A percentile compares a stretch with the other conserved stretches of the same genome.
Conservation (phyloP, 2,329 filamentous ascomycete genomes). For the Fusarium poae region DNA sequence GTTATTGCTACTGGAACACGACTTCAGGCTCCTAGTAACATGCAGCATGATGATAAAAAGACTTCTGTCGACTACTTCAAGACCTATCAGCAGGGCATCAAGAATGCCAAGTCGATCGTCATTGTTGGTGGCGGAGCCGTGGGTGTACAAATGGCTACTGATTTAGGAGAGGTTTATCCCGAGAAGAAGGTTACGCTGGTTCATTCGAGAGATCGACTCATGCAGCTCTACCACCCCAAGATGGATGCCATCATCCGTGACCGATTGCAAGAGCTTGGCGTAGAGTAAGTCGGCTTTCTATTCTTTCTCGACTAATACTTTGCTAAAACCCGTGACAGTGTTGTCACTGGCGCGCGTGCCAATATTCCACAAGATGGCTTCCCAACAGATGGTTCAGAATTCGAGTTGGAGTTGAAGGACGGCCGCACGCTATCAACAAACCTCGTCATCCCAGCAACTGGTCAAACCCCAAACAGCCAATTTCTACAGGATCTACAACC, state of each 20-base stretch:
- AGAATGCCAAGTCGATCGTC: constrained; percentile 40
- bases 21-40: constrained; percentile 42
- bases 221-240: constrained; percentile 46
- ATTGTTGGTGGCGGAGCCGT: constrained; percentile 48
- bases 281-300: constrained; percentile 20
- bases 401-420: constrained; percentile 43
- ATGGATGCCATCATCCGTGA: constrained; percentile 44
- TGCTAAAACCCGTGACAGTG: not conserved
- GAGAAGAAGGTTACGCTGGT: constrained; percentile 44
- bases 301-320: rapidly evolving
- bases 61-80: constrained; percentile 43
- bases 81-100: constrained; percentile 39
- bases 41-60: constrained; percentile 44
- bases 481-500: constrained; percentile 35
- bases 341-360: constrained; percentile 43
- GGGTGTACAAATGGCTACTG: constrained; percentile 47
- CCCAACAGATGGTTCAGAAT: constrained; percentile 34
- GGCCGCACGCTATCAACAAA: constrained; percentile 41
- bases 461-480: constrained; percentile 48
- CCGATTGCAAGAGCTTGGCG: constrained; percentile 40
- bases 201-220: constrained; percentile 44
- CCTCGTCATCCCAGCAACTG: constrained; percentile 44
- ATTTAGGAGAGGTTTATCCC: constrained; percentile 45
- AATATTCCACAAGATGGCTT: constrained; percentile 40
- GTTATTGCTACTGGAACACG: constrained; percentile 44